Conservation (phyloP, 2,329 filamentous ascomycete species). For the Sarocladium oryzae region DNA sequence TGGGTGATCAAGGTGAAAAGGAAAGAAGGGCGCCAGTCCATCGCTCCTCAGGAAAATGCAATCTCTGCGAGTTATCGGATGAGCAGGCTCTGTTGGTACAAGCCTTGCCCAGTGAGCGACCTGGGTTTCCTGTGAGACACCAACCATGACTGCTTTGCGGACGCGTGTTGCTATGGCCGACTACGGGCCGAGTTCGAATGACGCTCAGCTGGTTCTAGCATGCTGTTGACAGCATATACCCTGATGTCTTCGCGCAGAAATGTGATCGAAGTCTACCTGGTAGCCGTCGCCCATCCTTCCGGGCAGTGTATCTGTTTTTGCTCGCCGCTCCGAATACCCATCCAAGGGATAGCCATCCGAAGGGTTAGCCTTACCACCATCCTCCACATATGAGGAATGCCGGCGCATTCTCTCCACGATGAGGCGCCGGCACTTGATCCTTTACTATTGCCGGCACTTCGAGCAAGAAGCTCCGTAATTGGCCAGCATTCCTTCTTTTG, state of each 20-base stretch:
- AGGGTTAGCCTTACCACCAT: background rate
- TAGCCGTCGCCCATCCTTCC: background rate
- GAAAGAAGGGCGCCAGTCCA: background rate
- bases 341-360: background rate
- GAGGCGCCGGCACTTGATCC: background rate
- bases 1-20: background rate
- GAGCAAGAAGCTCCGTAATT: background rate
- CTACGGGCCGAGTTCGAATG: no score
- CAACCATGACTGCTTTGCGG: background rate
- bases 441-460: constrained; percentile 1
- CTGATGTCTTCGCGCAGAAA: background rate
- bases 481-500: background rate
- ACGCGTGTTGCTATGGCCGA: constrained; percentile 1
- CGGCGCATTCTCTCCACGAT: constrained; percentile 1
- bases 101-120: no score
- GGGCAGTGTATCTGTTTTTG: background rate
- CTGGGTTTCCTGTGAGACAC: no score
- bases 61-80: background rate
- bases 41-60: background rate
- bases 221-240: no score
- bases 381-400: constrained; percentile 4
- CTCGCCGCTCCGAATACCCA: background rate
- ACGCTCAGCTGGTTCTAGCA: background rate
- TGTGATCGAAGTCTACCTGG: background rate
- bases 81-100: background rate